These are phyloP conservation scores for Areca catechu DNA, from an alignment of 176 grass and related monocot genomes.

Conservation along the genomic window DNA sequence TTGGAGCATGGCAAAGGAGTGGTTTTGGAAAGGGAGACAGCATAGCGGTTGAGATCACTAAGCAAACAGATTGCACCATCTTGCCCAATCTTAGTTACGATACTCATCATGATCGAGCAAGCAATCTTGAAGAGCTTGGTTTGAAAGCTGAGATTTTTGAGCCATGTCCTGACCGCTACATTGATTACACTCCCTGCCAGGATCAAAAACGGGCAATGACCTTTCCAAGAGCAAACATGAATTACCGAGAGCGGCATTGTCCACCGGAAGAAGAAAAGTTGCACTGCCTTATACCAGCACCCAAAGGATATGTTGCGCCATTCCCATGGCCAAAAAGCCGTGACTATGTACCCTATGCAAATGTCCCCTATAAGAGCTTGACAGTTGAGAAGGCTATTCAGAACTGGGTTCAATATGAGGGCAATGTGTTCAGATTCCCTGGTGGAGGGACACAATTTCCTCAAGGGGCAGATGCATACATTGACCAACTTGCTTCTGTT, in stretches of 20 bases:
- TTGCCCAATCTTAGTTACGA: conserved; percentile 41
- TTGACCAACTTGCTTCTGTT: conserved; percentile 60
- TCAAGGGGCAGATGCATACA: conserved; percentile 67
- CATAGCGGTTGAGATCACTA: conserved; percentile 45
- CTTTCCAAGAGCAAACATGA: conserved; percentile 72
- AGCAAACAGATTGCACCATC: conserved; percentile 25
- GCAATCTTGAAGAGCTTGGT: not conserved
- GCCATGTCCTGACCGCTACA: conserved; percentile 43
- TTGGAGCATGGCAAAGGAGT: conserved; percentile 70
- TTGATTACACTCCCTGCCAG: conserved; percentile 90
- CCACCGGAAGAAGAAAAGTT: conserved; percentile 53
- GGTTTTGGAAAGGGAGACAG: conserved; percentile 66
- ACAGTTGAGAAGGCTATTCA: conserved; percentile 94
- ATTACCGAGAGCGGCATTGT: conserved; percentile 88
- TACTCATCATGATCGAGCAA: conserved; percentile 36
- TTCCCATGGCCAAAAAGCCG: conserved; percentile 89
- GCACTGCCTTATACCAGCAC: conserved; percentile 65
- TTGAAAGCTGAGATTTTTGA: conserved; percentile 16
- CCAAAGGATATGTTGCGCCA: conserved; percentile 62
- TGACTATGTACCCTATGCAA: conserved; percentile 72
- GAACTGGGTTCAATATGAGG: conserved; percentile 89
- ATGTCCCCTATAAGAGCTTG: conserved; percentile 90
- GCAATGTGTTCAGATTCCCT: conserved; percentile 61
- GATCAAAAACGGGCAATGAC: conserved; percentile 80
- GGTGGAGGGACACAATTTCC: conserved; percentile 93